phyloP scores from a whole-genome alignment of 192 early-diverging fungal species.

The Backusella westeae region DNA sequence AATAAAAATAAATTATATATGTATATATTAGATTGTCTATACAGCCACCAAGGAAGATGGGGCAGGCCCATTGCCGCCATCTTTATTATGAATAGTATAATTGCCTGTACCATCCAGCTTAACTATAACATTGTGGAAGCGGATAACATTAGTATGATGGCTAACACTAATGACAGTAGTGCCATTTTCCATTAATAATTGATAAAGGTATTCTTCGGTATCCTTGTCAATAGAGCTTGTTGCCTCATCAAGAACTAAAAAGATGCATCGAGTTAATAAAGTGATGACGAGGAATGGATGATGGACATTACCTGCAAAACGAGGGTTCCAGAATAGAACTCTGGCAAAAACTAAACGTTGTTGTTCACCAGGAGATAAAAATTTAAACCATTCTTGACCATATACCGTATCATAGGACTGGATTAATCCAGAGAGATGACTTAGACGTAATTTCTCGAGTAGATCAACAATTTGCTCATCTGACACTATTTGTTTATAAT shows the following conservation, averaged over 20 bases:
- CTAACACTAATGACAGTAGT: conserved; percentile 92
- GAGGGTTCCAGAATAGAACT: conserved; percentile 66
- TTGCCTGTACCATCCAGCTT: conserved; percentile 38
- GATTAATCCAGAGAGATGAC: conserved; percentile 37
- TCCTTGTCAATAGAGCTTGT: conserved; percentile 63
- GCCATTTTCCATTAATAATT: conserved; percentile 52
- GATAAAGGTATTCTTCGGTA: conserved; percentile 57
- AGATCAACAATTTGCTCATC: conserved; percentile 43
- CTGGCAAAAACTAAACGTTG: conserved; percentile 70
- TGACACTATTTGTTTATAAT: conserved; percentile 27
- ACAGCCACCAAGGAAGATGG: not conserved
- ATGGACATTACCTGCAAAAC: conserved; percentile 59
- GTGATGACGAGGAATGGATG: not conserved
- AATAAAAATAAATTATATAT: not conserved
- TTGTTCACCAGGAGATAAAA: conserved; percentile 77
- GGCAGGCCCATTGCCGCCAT: not conserved
- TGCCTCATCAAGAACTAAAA: conserved; percentile 62
- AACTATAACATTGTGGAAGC: conserved; percentile 48
- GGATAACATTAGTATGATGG: conserved; percentile 61
- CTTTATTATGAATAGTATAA: conserved; percentile 13
- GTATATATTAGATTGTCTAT: not conserved
- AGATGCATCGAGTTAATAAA: conserved; percentile 22
- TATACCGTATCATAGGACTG: conserved; percentile 44
- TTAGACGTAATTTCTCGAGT: conserved; percentile 36
- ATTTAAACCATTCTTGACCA: conserved; percentile 58